Evolutionary conservation across 108 stramenopile genomes (phyloP).

Genomic region (Cyclostephanos tholiformis): DNA sequence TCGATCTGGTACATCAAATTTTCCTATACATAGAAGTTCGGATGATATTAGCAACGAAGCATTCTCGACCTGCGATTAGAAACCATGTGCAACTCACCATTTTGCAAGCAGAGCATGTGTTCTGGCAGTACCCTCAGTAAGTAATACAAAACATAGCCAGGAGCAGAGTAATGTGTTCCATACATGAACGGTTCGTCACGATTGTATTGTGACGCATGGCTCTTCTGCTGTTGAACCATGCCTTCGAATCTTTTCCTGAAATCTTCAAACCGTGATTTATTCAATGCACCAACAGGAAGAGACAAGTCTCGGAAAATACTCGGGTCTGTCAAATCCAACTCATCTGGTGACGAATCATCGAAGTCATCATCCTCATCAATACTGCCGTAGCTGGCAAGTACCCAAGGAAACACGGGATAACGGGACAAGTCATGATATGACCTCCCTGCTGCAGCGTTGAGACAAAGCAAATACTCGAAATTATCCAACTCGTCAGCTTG

Average conservation of each 20-base stretch:
- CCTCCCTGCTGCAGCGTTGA: slow-evolving; percentile 95
- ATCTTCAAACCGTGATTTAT: slow-evolving; percentile 83
- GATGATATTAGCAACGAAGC: background rate
- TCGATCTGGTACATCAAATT: slow-evolving; percentile 97
- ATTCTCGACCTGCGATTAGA: background rate
- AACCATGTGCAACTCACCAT: slow-evolving; percentile 57
- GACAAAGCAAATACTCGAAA: slow-evolving; percentile 92
- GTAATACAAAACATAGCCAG: slow-evolving; percentile 98
- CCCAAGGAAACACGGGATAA: slow-evolving; percentile 99
- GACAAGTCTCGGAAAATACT: slow-evolving; percentile 88
- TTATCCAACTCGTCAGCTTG: slow-evolving; percentile 74
- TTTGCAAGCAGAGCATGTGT: slow-evolving; percentile 98
- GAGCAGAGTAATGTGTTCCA: slow-evolving; percentile 95
- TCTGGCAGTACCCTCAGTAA: slow-evolving; percentile 95
- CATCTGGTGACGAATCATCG: slow-evolving; percentile 10
- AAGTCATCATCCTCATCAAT: slow-evolving; percentile 67
- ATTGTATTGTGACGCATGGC: slow-evolving; percentile 20
- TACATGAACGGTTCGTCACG: slow-evolving; percentile 86
- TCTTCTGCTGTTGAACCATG: slow-evolving; percentile 60
- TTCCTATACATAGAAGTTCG: slow-evolving; percentile 49
- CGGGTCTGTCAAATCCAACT: slow-evolving; percentile 50
- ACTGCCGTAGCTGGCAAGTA: slow-evolving; percentile 84
- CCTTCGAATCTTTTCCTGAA: slow-evolving; percentile 83
- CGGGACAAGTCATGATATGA: slow-evolving; percentile 93
- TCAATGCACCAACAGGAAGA: slow-evolving; percentile 97